These are phyloP conservation scores for Agrocybe praecox DNA, from an alignment of 768 basidiomycete genomes.

Conservation along the genomic window DNA sequence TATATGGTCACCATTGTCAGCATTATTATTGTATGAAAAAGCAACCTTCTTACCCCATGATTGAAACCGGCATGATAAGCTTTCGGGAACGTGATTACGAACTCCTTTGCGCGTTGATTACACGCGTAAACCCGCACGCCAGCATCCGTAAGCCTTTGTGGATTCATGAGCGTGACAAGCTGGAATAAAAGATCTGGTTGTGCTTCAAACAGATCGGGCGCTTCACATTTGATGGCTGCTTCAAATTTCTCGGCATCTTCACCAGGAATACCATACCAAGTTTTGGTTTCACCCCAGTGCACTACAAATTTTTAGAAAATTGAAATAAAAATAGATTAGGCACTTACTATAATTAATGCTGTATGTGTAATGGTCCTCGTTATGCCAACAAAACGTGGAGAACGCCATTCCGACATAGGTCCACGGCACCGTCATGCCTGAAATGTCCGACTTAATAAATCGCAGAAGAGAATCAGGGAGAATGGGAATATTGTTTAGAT, in stretches of 20 bases:
- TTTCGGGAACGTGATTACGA: slow-evolving; percentile 97
- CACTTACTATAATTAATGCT: slow-evolving; percentile 89
- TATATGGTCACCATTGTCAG: slow-evolving; percentile 17
- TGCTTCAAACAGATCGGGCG: slow-evolving; percentile 96
- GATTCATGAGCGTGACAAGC: slow-evolving; percentile 97
- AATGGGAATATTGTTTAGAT: slow-evolving; percentile 96
- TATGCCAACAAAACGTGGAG: slow-evolving; percentile 99
- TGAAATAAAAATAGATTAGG: slow-evolving; percentile 11
- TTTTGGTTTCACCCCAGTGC: slow-evolving; percentile 99
- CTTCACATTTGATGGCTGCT: slow-evolving; percentile 91
- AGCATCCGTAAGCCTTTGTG: slow-evolving; percentile 79
- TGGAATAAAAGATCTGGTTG: slow-evolving; percentile 98
- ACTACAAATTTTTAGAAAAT: slow-evolving; percentile 48
- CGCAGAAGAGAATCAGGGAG: slow-evolving; percentile 90
- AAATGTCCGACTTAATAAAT: slow-evolving; percentile 98
- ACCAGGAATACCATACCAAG: slow-evolving; percentile 99
- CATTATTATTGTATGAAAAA: slow-evolving; percentile 11
- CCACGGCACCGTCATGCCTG: slow-evolving; percentile 99
- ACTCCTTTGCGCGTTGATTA: slow-evolving; percentile 97
- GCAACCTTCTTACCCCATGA: slow-evolving; percentile 75
- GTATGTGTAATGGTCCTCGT: slow-evolving; percentile 99
- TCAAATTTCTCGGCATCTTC: slow-evolving; percentile 95
- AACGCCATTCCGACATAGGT: slow-evolving; percentile 99
- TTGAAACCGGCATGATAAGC: slow-evolving; percentile 99
- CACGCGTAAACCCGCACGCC: slow-evolving; percentile 93